phyloP scores from a whole-genome alignment of 495 filamentous ascomycete genomes.

The Rhypophila decipiens region DNA sequence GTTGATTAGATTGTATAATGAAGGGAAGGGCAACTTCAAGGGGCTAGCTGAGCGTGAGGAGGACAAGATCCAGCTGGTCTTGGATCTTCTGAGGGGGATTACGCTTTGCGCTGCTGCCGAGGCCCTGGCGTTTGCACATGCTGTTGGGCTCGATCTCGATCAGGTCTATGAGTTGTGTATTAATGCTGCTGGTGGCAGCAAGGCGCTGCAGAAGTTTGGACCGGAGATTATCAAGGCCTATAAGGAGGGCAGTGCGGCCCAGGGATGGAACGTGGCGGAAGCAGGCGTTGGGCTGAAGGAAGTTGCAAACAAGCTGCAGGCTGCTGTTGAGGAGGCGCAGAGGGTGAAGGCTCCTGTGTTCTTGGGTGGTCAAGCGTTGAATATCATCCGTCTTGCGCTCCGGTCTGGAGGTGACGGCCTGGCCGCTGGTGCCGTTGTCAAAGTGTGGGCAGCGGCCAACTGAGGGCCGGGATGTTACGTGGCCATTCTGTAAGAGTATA shows the following conservation, averaged over 20 bases:
- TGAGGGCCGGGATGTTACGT: background rate
- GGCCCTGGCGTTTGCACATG: constrained; percentile 57
- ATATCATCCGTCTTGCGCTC: constrained; percentile 25
- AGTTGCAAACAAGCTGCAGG: constrained; percentile 40
- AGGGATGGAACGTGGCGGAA: constrained; percentile 6
- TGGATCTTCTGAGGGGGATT: constrained; percentile 55
- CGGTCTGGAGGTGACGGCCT: constrained; percentile 9
- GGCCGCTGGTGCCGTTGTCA: constrained; percentile 26
- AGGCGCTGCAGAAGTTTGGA: constrained; percentile 51
- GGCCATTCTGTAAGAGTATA: too few relatives aligned
- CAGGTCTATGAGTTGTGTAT: constrained; percentile 61
- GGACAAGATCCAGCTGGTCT: constrained; percentile 47
- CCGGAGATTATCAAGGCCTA: constrained; percentile 46
- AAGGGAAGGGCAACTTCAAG: constrained; percentile 34
- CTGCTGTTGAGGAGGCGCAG: constrained; percentile 47
- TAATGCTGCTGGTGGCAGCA: constrained; percentile 64
- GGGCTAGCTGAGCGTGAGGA: constrained; percentile 30
- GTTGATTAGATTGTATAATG: constrained; percentile 57
- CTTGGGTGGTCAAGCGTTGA: constrained; percentile 33
- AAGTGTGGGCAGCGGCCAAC: constrained; percentile 24
- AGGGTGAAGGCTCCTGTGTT: constrained; percentile 34
- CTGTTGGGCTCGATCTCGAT: constrained; percentile 55
- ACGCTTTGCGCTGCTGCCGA: constrained; percentile 61
- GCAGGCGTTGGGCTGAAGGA: constrained; percentile 25
- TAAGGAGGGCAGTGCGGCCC: constrained; percentile 17